A percentile compares a stretch with the other conserved stretches of the same genome.
Conservation (phyloP, 805 yeast genomes). For the Kockiozyma suomiensis region DNA sequence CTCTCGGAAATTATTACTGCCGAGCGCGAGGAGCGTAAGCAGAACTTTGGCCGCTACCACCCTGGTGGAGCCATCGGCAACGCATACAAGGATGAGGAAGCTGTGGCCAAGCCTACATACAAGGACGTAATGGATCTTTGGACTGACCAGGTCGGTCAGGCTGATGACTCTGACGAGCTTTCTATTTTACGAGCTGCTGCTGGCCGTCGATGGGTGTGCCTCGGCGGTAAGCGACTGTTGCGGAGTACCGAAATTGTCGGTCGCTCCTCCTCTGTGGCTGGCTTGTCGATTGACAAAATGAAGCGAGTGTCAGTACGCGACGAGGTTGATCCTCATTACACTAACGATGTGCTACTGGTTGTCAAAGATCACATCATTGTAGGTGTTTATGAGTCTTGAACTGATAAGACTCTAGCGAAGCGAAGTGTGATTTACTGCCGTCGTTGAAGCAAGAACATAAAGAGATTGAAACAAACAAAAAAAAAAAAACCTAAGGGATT, state of each 20-base stretch:
- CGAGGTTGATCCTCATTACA: not conserved
- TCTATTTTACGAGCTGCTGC: slow-evolving; percentile 33
- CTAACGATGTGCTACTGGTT: slow-evolving; percentile 25
- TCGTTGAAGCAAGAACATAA: no score
- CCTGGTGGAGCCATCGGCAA: slow-evolving; percentile 92
- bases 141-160: slow-evolving; percentile 25
- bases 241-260: slow-evolving; percentile 20
- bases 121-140: slow-evolving; percentile 29
- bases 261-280: slow-evolving; percentile 5
- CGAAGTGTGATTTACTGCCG: no score
- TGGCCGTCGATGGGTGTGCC: slow-evolving; percentile 32
- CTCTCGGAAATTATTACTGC: slow-evolving; percentile 65
- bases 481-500: no score
- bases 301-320: slow-evolving; percentile 20
- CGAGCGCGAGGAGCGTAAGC: slow-evolving; percentile 57
- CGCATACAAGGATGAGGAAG: slow-evolving; percentile 41
- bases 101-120: slow-evolving; percentile 1
- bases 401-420: no score
- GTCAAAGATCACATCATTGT: slow-evolving; percentile 16
- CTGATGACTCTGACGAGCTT: slow-evolving; percentile 27
- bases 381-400: slow-evolving; percentile 23
- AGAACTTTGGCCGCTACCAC: slow-evolving; percentile 68
- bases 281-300: slow-evolving; percentile 7
- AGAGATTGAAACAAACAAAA: no score
- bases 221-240: slow-evolving; percentile 18